Evolutionary conservation across 2,329 filamentous ascomycete genomes (phyloP).

Genomic region (Ciborinia camelliae): DNA sequence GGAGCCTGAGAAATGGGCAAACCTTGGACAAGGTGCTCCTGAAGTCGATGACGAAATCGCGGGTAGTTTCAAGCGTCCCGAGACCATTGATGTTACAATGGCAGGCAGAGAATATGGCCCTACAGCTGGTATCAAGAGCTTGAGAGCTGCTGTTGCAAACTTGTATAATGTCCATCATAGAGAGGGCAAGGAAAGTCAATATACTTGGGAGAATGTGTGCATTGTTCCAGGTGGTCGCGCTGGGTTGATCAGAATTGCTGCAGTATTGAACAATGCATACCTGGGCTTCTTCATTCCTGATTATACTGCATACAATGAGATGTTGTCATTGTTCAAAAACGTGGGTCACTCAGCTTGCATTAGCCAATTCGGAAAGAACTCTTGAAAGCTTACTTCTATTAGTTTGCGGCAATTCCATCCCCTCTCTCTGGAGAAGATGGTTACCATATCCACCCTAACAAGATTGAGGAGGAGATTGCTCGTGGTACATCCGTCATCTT

Average conservation of each 20-base stretch:
- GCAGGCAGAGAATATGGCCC: slow-evolving; percentile 86
- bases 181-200: slow-evolving; percentile 80
- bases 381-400: slow-evolving; percentile 10
- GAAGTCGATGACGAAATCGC: slow-evolving; percentile 92
- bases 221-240: slow-evolving; percentile 93
- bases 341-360: slow-evolving; percentile 42
- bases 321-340: slow-evolving; percentile 93
- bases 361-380: not conserved
- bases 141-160: slow-evolving; percentile 83
- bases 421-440: slow-evolving; percentile 80
- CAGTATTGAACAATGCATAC: slow-evolving; percentile 88
- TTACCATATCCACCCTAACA: slow-evolving; percentile 90
- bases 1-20: slow-evolving; percentile 80
- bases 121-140: slow-evolving; percentile 87
- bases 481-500: slow-evolving; percentile 84
- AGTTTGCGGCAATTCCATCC: slow-evolving; percentile 84
- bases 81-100: slow-evolving; percentile 72
- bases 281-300: slow-evolving; percentile 92
- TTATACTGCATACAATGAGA: slow-evolving; percentile 97
- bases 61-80: slow-evolving; percentile 81
- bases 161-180: slow-evolving; percentile 94
- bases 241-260: slow-evolving; percentile 90
- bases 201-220: slow-evolving; percentile 96
- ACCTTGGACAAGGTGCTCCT: slow-evolving; percentile 88
- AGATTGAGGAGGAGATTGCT: slow-evolving; percentile 87